phyloP scores from a whole-genome alignment of 768 basidiomycete genomes.

The Sarcodon aspratus region DNA sequence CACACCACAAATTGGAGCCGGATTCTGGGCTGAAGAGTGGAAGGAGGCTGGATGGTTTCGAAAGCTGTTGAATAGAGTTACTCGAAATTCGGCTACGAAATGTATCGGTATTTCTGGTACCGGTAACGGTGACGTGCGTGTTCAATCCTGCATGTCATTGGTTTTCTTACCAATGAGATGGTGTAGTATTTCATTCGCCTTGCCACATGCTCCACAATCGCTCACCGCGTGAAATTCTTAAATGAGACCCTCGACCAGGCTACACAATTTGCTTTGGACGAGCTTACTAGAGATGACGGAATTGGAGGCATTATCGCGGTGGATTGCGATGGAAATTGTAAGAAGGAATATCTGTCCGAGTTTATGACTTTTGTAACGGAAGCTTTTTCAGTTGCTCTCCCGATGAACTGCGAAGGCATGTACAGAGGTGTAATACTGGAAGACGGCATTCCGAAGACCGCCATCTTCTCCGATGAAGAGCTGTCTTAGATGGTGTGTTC shows the following conservation, averaged over 20 bases:
- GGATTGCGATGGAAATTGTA: slow-evolving; percentile 60
- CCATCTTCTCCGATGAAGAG: slow-evolving; percentile 66
- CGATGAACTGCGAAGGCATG: slow-evolving; percentile 73
- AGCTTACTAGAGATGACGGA: slow-evolving; percentile 47
- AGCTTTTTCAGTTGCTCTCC: slow-evolving; percentile 48
- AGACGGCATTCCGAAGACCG: slow-evolving; percentile 63
- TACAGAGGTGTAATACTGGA: slow-evolving; percentile 64
- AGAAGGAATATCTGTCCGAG: slow-evolving; percentile 7
- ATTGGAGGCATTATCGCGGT: slow-evolving; percentile 68
- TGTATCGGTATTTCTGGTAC: slow-evolving; percentile 77
- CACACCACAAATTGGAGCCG: slow-evolving; percentile 66
- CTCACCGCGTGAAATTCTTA: slow-evolving; percentile 50
- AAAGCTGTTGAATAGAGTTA: slow-evolving; percentile 28
- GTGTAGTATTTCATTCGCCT: slow-evolving; percentile 67
- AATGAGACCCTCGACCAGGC: slow-evolving; percentile 48
- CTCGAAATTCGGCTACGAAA: slow-evolving; percentile 18
- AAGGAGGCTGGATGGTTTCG: slow-evolving; percentile 17
- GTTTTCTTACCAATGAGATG: neutral
- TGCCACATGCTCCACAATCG: slow-evolving; percentile 54
- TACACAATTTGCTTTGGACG: slow-evolving; percentile 40
- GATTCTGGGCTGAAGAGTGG: slow-evolving; percentile 86
- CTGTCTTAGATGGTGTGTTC: slow-evolving; percentile 10
- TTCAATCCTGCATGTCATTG: neutral
- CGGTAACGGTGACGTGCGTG: slow-evolving; percentile 71
- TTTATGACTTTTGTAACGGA: neutral